Conservation (phyloP, 306 rosid genomes). For the Sophora flavescens region DNA sequence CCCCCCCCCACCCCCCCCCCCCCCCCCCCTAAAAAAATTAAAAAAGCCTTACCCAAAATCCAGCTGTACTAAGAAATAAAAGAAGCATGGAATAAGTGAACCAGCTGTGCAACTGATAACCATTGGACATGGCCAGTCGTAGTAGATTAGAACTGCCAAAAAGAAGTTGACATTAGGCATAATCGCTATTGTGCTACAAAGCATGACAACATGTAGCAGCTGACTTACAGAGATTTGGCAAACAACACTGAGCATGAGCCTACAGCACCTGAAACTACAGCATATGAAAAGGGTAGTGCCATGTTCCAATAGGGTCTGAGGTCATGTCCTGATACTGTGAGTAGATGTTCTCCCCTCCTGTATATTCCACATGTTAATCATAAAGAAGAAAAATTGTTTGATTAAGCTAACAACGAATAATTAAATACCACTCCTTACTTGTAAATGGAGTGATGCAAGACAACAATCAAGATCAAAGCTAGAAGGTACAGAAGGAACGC, state of each 20-base stretch:
- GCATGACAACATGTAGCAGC: slow-evolving; percentile 42
- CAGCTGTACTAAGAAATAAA: slow-evolving; percentile 95
- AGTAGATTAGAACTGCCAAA: slow-evolving; percentile 83
- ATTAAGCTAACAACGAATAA: slow-evolving; percentile 34
- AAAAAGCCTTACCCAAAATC: slow-evolving; percentile 85
- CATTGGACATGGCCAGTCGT: slow-evolving; percentile 86
- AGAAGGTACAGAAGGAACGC: slow-evolving; percentile 90
- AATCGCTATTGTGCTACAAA: slow-evolving; percentile 22
- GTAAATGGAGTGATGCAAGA: slow-evolving; percentile 79
- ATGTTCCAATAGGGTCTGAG: slow-evolving; percentile 86
- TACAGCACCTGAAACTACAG: slow-evolving; percentile 96
- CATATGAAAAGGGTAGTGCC: slow-evolving; percentile 94
- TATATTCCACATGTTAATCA: slow-evolving; percentile 46
- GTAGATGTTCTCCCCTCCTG: slow-evolving; percentile 88
- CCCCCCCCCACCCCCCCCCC: neutral
- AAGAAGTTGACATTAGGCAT: slow-evolving; percentile 37
- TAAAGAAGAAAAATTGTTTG: slow-evolving; percentile 9
- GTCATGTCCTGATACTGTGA: slow-evolving; percentile 79
- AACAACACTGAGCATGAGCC: slow-evolving; percentile 98
- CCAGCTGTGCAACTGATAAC: slow-evolving; percentile 94
- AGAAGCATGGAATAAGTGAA: slow-evolving; percentile 95
- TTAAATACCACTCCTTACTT: slow-evolving; percentile 59
- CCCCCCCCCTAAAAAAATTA: too few species aligned
- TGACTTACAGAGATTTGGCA: slow-evolving; percentile 96
- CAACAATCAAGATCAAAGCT: slow-evolving; percentile 79